Evolutionary conservation across 2,329 filamentous ascomycete species (phyloP), one percentile per base, ranked within the genome.

Genomic region (Ascochyta clinopodiicola): DNA sequence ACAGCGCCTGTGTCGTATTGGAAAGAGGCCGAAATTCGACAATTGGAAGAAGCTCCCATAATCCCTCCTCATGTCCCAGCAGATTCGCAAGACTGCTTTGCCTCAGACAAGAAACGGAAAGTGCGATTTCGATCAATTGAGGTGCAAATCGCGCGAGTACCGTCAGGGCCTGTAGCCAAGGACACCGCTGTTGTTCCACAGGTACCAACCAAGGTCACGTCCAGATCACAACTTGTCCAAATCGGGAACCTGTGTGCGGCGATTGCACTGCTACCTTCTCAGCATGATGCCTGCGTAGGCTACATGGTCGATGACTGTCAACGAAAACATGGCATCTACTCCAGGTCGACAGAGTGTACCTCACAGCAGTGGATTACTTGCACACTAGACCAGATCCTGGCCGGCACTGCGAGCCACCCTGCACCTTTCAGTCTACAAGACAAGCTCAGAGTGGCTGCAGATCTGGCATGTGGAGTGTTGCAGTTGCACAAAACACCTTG

Each of bases 401-500:
- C 40, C 7, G 17, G 46, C 4, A 37, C 27, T 22, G n/a, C n/a
- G n/a, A n/a, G n/a, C n/a, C n/a, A n/a, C n/a, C n/a, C n/a, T n/a
- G 48, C 49, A 3, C 44, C 45, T 13, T 22, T 64, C 13, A 57
- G 40, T 13, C 51, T 57, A 44, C 45, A 51, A 3, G 63, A 67
- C 37, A 62, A 60, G 19, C 49, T 66, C 25, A 53, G 51, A 13
- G 34, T 67, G 0, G 64, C 65, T 3, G 56, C 66, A 5, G 51
- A 60, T 24, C 32, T 68, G 9, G 61, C 62, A 1, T 65, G 59
- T 3, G 63, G 56, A 38, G 61, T 67, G 2, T 37, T 67, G 8
- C 66, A 66, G n/a, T 57, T 68, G 2, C 44, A 67, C 44, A 57
- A 64, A 15, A 67, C 64, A 6, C 65, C 62, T 4, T 70, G 67